Evolutionary conservation across 2,329 filamentous ascomycete genomes (phyloP), one percentile per base, ranked within the genome.

Genomic region (Fusarium bulbicola): DNA sequence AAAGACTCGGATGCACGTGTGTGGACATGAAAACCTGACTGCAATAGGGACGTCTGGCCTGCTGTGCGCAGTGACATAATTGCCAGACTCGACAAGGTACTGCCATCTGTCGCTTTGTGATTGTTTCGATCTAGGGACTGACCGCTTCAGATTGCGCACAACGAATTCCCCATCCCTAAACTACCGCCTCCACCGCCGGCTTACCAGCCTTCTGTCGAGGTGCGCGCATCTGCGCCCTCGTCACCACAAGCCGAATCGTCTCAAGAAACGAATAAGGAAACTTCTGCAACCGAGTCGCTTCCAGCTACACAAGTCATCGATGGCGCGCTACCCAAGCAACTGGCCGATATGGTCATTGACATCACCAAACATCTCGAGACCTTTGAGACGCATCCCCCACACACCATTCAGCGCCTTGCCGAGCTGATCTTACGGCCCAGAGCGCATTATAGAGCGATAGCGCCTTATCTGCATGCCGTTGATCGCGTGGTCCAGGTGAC

Each of bases 401-500:
- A 98, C 81, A 98, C 96, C 7, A 89, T 98, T 70, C 96, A 99
- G 83, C 92, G 96, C 43, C 88, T 99, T 28, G 91, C 95, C 28
- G 96, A 99, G 85, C 91, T 98, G 36, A 85, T 97, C 9, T 86
- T 97, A 40, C 83, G 87, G 32, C 96, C 96, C 3, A 92, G 86
- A 68, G 87, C 88, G 62, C 93, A 97, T 82, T 98, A 98, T 84
- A 90, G 89, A 69, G 92, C 91, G 59, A 87, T 98, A 6, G 90
- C 93, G 2, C 89, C 95, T 16, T 99, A 96, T 81, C 90, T 99
- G 16, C 93, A 96, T 76, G 96, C 96, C 6, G 89, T 98, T 54
- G 94, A 98, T 80, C 92, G 96, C 63, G 92, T 97, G 28, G 91
- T 98, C 30, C 94, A 93, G 63, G 96, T 99, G 63, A 97, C 95